Conservation (phyloP, 208 protist species). For the Crithidia expoeki region DNA sequence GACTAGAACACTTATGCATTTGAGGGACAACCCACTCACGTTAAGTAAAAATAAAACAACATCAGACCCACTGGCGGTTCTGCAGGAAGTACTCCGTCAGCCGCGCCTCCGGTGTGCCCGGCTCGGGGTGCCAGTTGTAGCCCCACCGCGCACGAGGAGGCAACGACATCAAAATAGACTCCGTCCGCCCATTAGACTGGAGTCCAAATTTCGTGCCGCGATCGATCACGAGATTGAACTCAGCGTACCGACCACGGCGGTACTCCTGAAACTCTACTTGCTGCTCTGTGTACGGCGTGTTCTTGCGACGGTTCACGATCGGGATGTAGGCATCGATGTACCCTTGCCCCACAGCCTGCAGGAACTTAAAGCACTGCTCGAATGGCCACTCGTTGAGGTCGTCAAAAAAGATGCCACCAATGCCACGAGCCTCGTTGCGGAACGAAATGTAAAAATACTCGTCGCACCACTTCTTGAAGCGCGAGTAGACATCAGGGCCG, state of each 20-base stretch:
- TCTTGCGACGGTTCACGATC: conserved; percentile 59
- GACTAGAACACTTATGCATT: background rate
- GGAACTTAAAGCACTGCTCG: conserved; percentile 67
- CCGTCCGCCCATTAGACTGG: conserved; percentile 72
- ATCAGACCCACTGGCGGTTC: conserved; percentile 32
- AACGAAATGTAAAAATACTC: conserved; percentile 84
- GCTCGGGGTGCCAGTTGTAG: conserved; percentile 42
- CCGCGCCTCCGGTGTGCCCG: conserved; percentile 34
- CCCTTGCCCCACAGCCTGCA: conserved; percentile 41
- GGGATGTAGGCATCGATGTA: conserved; percentile 72
- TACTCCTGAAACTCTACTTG: conserved; percentile 81
- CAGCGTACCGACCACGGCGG: conserved; percentile 82
- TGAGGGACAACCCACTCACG: background rate
- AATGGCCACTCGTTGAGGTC: conserved; percentile 59
- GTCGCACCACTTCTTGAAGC: conserved; percentile 84
- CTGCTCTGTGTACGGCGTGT: conserved; percentile 37
- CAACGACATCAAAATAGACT: conserved; percentile 91
- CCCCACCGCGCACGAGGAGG: conserved; percentile 55
- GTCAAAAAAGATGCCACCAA: conserved; percentile 91
- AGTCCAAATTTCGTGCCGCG: conserved; percentile 90
- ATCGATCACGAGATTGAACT: conserved; percentile 79
- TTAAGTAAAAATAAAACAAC: background rate
- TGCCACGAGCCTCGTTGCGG: conserved; percentile 75
- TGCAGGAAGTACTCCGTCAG: conserved; percentile 43
- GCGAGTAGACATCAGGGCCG: conserved; percentile 53